A percentile compares a stretch with the other conserved stretches of the same genome.
phyloP scores from a whole-genome alignment of 805 yeast species.

The Kazachstania africana region DNA sequence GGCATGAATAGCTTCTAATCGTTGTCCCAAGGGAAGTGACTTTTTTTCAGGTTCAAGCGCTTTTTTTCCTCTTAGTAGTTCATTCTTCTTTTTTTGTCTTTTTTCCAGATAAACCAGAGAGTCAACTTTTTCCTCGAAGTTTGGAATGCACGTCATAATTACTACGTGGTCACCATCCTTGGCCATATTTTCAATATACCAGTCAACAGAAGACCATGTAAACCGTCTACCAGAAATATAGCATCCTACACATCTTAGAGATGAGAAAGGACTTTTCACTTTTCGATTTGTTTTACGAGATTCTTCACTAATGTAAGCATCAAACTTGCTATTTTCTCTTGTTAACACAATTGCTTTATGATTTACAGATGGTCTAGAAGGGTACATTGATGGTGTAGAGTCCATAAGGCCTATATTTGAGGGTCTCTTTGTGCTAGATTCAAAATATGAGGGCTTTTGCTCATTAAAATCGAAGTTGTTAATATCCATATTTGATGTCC shows the following conservation, averaged over 20 bases:
- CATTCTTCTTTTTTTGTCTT: constrained; percentile 4
- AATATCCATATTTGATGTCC: constrained; percentile 14
- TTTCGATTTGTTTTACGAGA: constrained; percentile 4
- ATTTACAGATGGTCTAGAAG: constrained; percentile 23
- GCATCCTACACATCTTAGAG: constrained; percentile 39
- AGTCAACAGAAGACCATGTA: constrained; percentile 68
- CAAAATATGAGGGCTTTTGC: constrained; percentile 15
- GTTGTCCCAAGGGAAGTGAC: constrained; percentile 7
- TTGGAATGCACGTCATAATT: constrained; percentile 41
- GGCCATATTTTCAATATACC: constrained; percentile 44
- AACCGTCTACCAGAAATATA: constrained; percentile 55
- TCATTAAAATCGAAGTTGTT: constrained; percentile 23
- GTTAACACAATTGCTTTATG: constrained; percentile 22
- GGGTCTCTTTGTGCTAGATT: constrained; percentile 1
- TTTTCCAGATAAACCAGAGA: constrained; percentile 4
- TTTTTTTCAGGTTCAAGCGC: neutral
- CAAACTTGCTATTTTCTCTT: constrained; percentile 10
- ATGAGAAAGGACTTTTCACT: constrained; percentile 4
- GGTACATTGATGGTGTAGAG: constrained; percentile 20
- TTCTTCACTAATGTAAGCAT: constrained; percentile 6
- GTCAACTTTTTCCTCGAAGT: constrained; percentile 16
- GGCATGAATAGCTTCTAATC: constrained; percentile 17
- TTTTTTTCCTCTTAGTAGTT: neutral
- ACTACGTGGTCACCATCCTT: constrained; percentile 56
- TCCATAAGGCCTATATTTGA: constrained; percentile 7